These are phyloP conservation scores for Phaeotremella skinneri DNA, from an alignment of 768 basidiomycete genomes.

Conservation along the genomic window DNA sequence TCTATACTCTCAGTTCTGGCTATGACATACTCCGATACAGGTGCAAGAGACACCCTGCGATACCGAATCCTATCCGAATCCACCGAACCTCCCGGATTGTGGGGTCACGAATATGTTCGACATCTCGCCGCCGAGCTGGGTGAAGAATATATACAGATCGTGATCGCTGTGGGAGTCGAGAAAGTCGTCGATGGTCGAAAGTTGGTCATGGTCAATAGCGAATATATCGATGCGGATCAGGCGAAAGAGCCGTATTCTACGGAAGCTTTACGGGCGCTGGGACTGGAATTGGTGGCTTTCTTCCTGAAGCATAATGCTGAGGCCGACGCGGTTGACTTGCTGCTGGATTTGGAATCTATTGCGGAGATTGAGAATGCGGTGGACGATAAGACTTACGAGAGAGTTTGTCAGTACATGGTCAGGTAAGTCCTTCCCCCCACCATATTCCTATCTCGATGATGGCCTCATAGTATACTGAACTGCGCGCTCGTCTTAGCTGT, in stretches of 20 bases:
- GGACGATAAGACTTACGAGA: slow-evolving; percentile 65
- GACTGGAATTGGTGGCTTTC: slow-evolving; percentile 81
- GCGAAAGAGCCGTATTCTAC: slow-evolving; percentile 29
- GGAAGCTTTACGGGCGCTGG: slow-evolving; percentile 73
- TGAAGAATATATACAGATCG: slow-evolving; percentile 68
- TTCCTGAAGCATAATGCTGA: slow-evolving; percentile 92
- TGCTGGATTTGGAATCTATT: slow-evolving; percentile 90
- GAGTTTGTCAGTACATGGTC: slow-evolving; percentile 96
- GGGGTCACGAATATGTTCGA: slow-evolving; percentile 99
- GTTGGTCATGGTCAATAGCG: slow-evolving; percentile 56
- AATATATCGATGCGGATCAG: slow-evolving; percentile 40
- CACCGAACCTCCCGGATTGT: slow-evolving; percentile 77
- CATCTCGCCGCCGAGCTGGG: slow-evolving; percentile 95
- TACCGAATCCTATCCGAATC: slow-evolving; percentile 79
- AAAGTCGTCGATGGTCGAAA: slow-evolving; percentile 56
- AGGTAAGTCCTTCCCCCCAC: slow-evolving; percentile 62
- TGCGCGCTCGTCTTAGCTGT: slow-evolving; percentile 57
- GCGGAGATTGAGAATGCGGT: slow-evolving; percentile 71
- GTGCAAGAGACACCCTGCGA: slow-evolving; percentile 89
- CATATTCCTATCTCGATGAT: too few species aligned
- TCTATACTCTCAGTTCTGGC: slow-evolving; percentile 97
- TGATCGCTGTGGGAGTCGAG: slow-evolving; percentile 7
- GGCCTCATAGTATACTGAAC: not conserved
- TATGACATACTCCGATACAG: slow-evolving; percentile 98
- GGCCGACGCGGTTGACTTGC: slow-evolving; percentile 92